Conservation (phyloP, 768 basidiomycete genomes). For the Suillus subluteus region DNA sequence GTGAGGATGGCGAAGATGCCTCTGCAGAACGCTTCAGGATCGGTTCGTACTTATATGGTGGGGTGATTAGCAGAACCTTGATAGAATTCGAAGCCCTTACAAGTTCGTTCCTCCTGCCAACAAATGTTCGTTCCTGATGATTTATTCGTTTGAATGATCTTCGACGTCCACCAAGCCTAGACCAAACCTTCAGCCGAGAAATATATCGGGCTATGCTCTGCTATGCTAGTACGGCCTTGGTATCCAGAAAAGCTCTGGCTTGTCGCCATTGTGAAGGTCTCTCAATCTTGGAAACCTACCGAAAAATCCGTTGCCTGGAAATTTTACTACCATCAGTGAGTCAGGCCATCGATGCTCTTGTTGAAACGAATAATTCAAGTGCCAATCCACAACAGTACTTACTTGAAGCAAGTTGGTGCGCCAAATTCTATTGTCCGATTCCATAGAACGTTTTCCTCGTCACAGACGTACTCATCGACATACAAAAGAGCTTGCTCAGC, state of each 20-base stretch:
- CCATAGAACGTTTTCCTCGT: background rate
- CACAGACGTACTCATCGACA: background rate
- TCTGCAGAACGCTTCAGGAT: background rate
- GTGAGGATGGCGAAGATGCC: background rate
- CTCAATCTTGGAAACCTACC: background rate
- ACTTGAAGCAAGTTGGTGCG: background rate
- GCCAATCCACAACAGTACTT: background rate
- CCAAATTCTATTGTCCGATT: background rate
- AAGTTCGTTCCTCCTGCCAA: background rate
- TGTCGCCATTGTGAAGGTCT: background rate
- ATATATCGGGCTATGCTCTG: background rate
- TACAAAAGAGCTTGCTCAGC: background rate
- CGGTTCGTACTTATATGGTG: background rate
- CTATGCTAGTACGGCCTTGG: background rate
- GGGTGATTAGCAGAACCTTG: background rate
- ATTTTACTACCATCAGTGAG: background rate
- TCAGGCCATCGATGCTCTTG: background rate
- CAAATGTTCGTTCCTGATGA: background rate
- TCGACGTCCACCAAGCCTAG: background rate
- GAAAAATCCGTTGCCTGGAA: background rate
- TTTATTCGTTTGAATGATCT: background rate
- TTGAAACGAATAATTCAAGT: background rate
- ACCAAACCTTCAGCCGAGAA: background rate
- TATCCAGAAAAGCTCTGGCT: background rate
- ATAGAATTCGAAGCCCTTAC: background rate